A percentile compares a stretch with the other conserved stretches of the same genome.
These are phyloP conservation scores for Russula earlei DNA, from an alignment of 768 basidiomycete genomes.

Conservation along the genomic window DNA sequence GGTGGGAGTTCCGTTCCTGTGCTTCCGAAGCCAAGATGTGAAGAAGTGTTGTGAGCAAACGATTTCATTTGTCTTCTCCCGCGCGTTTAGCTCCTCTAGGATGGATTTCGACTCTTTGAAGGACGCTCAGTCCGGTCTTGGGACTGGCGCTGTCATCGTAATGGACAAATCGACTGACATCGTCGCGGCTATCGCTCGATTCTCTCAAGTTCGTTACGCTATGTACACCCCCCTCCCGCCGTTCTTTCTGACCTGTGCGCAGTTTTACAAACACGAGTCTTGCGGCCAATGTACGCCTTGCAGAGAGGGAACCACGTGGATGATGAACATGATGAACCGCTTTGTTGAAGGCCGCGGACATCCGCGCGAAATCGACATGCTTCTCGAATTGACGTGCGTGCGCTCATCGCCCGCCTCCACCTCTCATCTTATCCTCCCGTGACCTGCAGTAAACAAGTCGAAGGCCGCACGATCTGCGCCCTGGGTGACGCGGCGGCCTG, in stretches of 20 bases:
- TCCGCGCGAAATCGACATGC: slow-evolving; percentile 94
- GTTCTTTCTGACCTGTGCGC: background rate
- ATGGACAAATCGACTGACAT: slow-evolving; percentile 99
- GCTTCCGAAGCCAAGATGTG: slow-evolving; percentile 72
- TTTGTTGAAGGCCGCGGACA: slow-evolving; percentile 89
- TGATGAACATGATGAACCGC: slow-evolving; percentile 99
- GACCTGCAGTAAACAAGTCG: slow-evolving; percentile 75
- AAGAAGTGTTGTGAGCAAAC: slow-evolving; percentile 75
- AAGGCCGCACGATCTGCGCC: slow-evolving; percentile 95
- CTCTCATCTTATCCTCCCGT: background rate
- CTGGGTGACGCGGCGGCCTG: slow-evolving; percentile 96
- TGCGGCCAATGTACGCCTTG: slow-evolving; percentile 67
- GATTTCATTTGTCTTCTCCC: background rate
- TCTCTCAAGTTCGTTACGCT: slow-evolving; percentile 48
- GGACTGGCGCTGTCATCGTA: slow-evolving; percentile 97
- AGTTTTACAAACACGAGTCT: slow-evolving; percentile 44
- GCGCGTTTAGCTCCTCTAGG: slow-evolving; percentile 29
- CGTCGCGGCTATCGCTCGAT: slow-evolving; percentile 87
- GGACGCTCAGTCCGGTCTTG: slow-evolving; percentile 92
- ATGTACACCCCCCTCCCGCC: background rate
- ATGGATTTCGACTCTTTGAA: slow-evolving; percentile 98
- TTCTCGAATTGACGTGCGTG: slow-evolving; percentile 83
- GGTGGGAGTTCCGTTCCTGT: slow-evolving; percentile 94
- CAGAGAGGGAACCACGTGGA: slow-evolving; percentile 94
- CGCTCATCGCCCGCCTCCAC: background rate